Percentiles rank a stretch among this genome's conserved stretches.
phyloP scores from a whole-genome alignment of 2,329 filamentous ascomycete genomes.

The Rhinocladiella similis region DNA sequence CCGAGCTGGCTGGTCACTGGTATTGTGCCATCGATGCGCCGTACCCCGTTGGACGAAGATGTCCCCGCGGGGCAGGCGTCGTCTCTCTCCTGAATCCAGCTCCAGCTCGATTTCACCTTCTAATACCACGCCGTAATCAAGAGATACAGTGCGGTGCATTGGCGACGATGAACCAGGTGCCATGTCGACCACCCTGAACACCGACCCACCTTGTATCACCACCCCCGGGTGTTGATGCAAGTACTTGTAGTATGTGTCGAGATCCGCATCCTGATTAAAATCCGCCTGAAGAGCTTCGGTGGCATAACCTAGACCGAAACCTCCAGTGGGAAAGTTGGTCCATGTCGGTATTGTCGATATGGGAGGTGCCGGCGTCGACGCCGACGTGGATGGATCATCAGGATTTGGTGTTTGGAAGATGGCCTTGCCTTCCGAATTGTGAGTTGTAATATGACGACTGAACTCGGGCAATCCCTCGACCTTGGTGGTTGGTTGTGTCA shows the following conservation, averaged over 20 bases:
- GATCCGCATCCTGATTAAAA: slow-evolving; percentile 19
- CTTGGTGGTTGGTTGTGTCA: slow-evolving; percentile 8
- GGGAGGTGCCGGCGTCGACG: slow-evolving; percentile 10
- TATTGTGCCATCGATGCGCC: slow-evolving; percentile 39
- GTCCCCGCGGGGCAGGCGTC: slow-evolving; percentile 50
- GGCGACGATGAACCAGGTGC: slow-evolving; percentile 41
- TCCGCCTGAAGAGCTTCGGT: slow-evolving; percentile 17
- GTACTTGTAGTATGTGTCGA: slow-evolving; percentile 20
- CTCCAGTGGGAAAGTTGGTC: slow-evolving; percentile 13
- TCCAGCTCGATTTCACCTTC: slow-evolving; percentile 54
- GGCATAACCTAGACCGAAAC: slow-evolving; percentile 22
- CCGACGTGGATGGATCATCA: slow-evolving; percentile 5
- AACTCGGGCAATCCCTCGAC: slow-evolving; percentile 31
- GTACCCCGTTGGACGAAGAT: slow-evolving; percentile 24
- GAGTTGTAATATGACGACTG: slow-evolving; percentile 22
- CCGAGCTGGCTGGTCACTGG: slow-evolving; percentile 27
- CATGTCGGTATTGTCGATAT: slow-evolving; percentile 15
- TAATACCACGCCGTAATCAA: slow-evolving; percentile 57
- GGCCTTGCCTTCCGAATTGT: slow-evolving; percentile 18
- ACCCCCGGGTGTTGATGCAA: slow-evolving; percentile 21
- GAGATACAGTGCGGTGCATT: slow-evolving; percentile 55
- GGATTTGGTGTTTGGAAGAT: slow-evolving; percentile 20
- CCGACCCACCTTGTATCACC: slow-evolving; percentile 23
- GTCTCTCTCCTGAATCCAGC: slow-evolving; percentile 52
- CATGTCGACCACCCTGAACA: slow-evolving; percentile 40